These are phyloP conservation scores for Saccharomyces eubayanus DNA, from an alignment of 805 yeast species.

Conservation along the genomic window DNA sequence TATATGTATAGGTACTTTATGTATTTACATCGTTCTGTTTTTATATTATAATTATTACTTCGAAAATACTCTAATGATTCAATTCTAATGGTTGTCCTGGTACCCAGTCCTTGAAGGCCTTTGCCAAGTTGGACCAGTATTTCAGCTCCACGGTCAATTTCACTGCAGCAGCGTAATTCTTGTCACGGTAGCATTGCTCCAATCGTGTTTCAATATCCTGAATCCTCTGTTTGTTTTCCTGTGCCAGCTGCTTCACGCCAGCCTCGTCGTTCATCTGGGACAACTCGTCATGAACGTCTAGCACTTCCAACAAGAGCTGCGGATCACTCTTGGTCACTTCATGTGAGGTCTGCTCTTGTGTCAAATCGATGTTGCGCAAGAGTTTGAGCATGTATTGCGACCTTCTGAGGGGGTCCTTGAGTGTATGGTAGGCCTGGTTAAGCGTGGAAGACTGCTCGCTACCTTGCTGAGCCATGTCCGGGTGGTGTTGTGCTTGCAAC, in stretches of 20 bases:
- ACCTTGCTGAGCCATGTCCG: constrained; percentile 44
- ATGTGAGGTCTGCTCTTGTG: constrained; percentile 48
- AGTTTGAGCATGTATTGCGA: constrained; percentile 49
- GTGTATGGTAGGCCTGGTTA: constrained; percentile 69
- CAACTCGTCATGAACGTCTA: constrained; percentile 78
- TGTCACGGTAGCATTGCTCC: constrained; percentile 36
- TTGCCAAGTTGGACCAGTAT: constrained; percentile 75
- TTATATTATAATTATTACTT: neutral
- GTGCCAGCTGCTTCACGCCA: constrained; percentile 46
- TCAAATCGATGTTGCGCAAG: constrained; percentile 44
- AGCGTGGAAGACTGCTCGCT: constrained; percentile 41
- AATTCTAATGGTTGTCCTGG: constrained; percentile 57
- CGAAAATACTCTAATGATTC: constrained; percentile 40
- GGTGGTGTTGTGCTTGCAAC: constrained; percentile 72
- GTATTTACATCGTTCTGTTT: neutral
- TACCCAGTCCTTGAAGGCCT: constrained; percentile 68
- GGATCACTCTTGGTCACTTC: constrained; percentile 42
- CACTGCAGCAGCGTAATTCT: constrained; percentile 54
- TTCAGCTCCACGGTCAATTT: constrained; percentile 62
- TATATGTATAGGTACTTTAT: constrained; percentile 1
- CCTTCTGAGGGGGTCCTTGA: constrained; percentile 62
- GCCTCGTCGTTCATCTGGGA: constrained; percentile 54
- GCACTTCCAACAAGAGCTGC: constrained; percentile 59
- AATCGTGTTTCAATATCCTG: constrained; percentile 38
- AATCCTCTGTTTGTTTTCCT: constrained; percentile 53